Evolutionary conservation across 2,329 filamentous ascomycete species (phyloP), one percentile per base, ranked within the genome.

Genomic region (Eurotiales sp.): DNA sequence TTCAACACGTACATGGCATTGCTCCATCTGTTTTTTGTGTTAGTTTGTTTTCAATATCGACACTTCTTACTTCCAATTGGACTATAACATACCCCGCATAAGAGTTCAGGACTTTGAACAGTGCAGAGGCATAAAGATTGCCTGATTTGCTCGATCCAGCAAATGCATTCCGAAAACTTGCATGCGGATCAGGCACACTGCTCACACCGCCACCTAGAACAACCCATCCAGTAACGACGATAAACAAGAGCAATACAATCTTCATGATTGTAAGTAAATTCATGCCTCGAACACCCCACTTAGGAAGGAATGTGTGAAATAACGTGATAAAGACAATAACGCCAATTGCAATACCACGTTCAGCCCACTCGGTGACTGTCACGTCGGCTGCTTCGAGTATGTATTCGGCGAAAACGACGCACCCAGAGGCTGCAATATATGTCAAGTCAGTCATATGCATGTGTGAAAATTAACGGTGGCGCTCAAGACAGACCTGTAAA

Each of bases 51-150:
- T n/a, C 8, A n/a, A 3, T 30, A n/a, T n/a, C n/a, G n/a, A n/a
- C n/a, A n/a, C n/a, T 30, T n/a, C 30, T 34, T 34, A n/a, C 15
- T 80, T 76, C 5, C 2, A n/a, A 29, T 14, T 22, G 6, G 7
- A 4, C 10, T 7, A n/a, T 6, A 3, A 42, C 41, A 14, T 78
- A 80, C 41, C 79, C 78, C 23, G 76, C 74, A 62, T 76, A 82
- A 53, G 71, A 78, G 70, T 78, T 81, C 51, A 81, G 72, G 15
- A 82, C 76, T 58, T 81, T 81, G 60, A 80, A 77, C 3, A 82
- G 64, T 0, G 77, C 77, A 0, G 77, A 80, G 1, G 72, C 71
- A 50, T 74, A 73, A 52, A 72, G 65, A 56, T 75, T 73, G 1
- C 70, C 68, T 55, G 72, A 69, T 12, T 63, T 48, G 12, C 40